These are phyloP conservation scores for Tricholoma furcatifolium DNA, from an alignment of 768 basidiomycete species.

Conservation along the genomic window DNA sequence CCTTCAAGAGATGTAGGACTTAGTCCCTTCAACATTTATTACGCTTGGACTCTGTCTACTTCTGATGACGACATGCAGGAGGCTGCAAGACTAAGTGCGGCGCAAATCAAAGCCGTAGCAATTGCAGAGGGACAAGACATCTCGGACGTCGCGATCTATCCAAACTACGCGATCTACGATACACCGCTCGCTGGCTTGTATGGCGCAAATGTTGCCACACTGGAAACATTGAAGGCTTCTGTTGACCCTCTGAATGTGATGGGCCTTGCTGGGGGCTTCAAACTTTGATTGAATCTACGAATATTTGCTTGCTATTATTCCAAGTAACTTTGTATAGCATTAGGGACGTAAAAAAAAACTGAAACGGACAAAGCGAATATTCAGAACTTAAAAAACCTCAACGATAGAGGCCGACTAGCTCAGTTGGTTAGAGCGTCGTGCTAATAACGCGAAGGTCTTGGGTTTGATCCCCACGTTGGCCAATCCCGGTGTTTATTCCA, in stretches of 20 bases:
- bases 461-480: slow-evolving; percentile 82
- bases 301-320: too few relatives aligned
- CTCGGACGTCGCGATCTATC: slow-evolving; percentile 43
- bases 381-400: too few relatives aligned
- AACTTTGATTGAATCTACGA: too few relatives aligned
- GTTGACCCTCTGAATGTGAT: slow-evolving; percentile 63
- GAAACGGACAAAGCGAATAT: too few relatives aligned
- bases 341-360: too few relatives aligned
- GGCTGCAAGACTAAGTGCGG: slow-evolving; percentile 37
- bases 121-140: slow-evolving; percentile 37
- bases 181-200: slow-evolving; percentile 53
- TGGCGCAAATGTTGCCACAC: slow-evolving; percentile 41
- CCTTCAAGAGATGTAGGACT: slow-evolving; percentile 35
- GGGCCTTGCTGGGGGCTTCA: slow-evolving; percentile 68
- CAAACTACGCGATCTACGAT: slow-evolving; percentile 57
- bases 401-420: slow-evolving; percentile 94
- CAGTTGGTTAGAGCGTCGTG: slow-evolving; percentile 94
- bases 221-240: slow-evolving; percentile 38
- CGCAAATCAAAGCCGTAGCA: slow-evolving; percentile 37
- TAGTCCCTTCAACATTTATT: slow-evolving; percentile 47
- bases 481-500: too few relatives aligned
- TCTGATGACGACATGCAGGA: slow-evolving; percentile 40
- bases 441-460: slow-evolving; percentile 86
- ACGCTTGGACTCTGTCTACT: slow-evolving; percentile 38
- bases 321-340: too few relatives aligned